These are phyloP conservation scores for Lithospermum erythrorhizon DNA, from an alignment of 257 asterid species.

Conservation along the genomic window DNA sequence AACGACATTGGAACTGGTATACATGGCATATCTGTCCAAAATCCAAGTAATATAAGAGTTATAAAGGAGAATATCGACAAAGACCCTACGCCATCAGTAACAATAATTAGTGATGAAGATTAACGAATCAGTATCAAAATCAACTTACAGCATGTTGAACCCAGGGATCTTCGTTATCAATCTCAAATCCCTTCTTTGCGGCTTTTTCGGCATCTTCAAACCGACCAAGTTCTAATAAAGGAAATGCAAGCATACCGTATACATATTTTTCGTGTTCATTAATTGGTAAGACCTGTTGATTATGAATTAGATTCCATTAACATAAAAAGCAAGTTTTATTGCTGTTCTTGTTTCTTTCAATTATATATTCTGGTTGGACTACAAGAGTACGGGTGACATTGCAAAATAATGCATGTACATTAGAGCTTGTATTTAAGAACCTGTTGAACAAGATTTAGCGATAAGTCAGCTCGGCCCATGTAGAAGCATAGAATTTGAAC, in stretches of 20 bases:
- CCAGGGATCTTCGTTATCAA: constrained; percentile 76
- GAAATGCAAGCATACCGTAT: constrained; percentile 88
- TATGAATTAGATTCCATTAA: constrained; percentile 6
- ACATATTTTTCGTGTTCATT: constrained; percentile 55
- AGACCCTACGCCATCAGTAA: not conserved
- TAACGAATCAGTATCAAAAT: constrained; percentile 4
- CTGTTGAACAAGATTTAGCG: constrained; percentile 69
- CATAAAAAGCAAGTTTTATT: not conserved
- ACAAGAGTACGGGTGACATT: not conserved
- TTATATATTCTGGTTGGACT: not conserved
- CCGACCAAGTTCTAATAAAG: constrained; percentile 76
- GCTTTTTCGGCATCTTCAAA: constrained; percentile 72
- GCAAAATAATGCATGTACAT: not conserved
- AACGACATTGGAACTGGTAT: constrained; percentile 70
- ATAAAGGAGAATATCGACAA: not conserved
- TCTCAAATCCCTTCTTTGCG: constrained; percentile 61
- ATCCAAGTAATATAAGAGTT: constrained; percentile 5
- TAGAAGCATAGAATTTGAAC: constrained; percentile 82
- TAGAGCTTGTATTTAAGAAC: constrained; percentile 15
- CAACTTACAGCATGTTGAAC: constrained; percentile 83
- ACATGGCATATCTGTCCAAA: constrained; percentile 85
- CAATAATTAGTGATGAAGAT: not conserved
- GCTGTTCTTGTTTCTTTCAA: not conserved
- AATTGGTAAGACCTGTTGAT: constrained; percentile 53
- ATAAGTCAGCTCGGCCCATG: constrained; percentile 74